Evolutionary conservation across 1,139 yeast species (phyloP).

Genomic region (Suhomyces terraborum): DNA sequence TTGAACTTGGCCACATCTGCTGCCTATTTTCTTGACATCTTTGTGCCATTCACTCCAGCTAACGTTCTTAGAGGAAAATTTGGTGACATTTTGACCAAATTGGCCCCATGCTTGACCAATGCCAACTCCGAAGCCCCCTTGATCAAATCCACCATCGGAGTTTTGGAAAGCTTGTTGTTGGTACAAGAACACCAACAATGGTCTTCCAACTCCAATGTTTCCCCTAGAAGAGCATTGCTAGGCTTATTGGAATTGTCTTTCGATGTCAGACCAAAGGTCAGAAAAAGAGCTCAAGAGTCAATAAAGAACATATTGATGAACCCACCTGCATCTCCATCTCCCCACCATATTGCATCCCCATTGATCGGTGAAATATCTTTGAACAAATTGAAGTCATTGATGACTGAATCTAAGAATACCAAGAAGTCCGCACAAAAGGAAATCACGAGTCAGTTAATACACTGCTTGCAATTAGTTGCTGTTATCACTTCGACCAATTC

Average conservation of each 20-base stretch:
- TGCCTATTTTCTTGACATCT: constrained; percentile 78
- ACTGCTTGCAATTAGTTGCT: constrained; percentile 71
- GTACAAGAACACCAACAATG: constrained; percentile 85
- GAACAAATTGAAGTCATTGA: constrained; percentile 50
- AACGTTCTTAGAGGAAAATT: constrained; percentile 71
- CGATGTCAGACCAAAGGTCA: constrained; percentile 92
- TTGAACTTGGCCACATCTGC: constrained; percentile 68
- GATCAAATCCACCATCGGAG: constrained; percentile 80
- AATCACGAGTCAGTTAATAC: constrained; percentile 62
- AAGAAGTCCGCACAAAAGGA: constrained; percentile 47
- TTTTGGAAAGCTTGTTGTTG: constrained; percentile 72
- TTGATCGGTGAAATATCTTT: constrained; percentile 71
- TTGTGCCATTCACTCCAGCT: constrained; percentile 74
- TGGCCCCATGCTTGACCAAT: constrained; percentile 78
- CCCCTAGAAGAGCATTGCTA: constrained; percentile 79
- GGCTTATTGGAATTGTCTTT: constrained; percentile 79
- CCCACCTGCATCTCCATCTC: constrained; percentile 83
- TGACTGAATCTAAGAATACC: constrained; percentile 35
- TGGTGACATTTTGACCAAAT: constrained; percentile 70
- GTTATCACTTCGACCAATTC: constrained; percentile 71
- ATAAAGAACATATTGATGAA: constrained; percentile 58
- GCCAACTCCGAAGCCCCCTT: constrained; percentile 81
- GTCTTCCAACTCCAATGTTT: constrained; percentile 55
- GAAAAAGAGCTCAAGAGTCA: constrained; percentile 94
- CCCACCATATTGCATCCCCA: constrained; percentile 74